phyloP scores from a whole-genome alignment of 2,329 filamentous ascomycete genomes.

The Hypoxylon sp. region DNA sequence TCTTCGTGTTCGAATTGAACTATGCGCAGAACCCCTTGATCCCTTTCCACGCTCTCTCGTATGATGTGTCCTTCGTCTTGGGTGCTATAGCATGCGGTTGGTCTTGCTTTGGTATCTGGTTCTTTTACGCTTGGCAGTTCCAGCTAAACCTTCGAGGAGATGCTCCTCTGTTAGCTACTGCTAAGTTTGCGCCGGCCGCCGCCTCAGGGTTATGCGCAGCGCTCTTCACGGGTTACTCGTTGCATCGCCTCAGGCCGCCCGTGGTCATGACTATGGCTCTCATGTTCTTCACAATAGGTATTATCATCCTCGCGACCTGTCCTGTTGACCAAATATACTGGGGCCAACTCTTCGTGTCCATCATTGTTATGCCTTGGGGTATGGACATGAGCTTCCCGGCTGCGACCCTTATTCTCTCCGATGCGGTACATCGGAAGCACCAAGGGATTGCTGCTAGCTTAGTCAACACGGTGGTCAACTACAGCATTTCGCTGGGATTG shows the following conservation, averaged over 20 bases:
- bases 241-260: constrained; percentile 47
- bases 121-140: constrained; percentile 60
- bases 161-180: constrained; percentile 55
- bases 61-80: constrained; percentile 65
- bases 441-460: constrained; percentile 59
- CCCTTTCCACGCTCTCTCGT: constrained; percentile 64
- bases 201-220: constrained; percentile 55
- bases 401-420: constrained; percentile 65
- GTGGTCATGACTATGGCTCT: constrained; percentile 51
- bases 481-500: constrained; percentile 68
- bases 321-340: constrained; percentile 68
- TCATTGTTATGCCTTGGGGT: constrained; percentile 65
- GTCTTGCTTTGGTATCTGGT: constrained; percentile 62
- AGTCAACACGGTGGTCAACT: constrained; percentile 71
- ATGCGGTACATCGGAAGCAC: constrained; percentile 55
- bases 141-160: constrained; percentile 56
- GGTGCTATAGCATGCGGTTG: constrained; percentile 62
- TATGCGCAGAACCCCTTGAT: constrained; percentile 64
- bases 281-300: constrained; percentile 48
- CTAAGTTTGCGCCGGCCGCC: constrained; percentile 54
- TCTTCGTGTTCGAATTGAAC: constrained; percentile 65
- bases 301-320: constrained; percentile 51
- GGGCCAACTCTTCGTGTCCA: constrained; percentile 65
- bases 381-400: constrained; percentile 73
- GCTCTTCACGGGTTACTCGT: constrained; percentile 46